Conservation (phyloP, 2,329 filamentous ascomycete genomes). For the Apiospora sp. region DNA sequence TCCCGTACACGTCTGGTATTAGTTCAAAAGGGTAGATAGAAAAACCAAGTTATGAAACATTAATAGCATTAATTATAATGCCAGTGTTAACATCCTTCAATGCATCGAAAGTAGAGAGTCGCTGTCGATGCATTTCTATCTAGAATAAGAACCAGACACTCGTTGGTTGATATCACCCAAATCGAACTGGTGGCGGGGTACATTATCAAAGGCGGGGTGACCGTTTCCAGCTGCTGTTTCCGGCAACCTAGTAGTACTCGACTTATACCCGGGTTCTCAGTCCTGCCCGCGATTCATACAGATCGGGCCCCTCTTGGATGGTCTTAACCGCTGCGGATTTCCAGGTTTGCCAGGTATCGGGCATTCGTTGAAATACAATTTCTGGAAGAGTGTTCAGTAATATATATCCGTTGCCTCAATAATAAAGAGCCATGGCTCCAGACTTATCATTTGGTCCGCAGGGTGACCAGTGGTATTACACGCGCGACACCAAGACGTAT, state of each 20-base stretch:
- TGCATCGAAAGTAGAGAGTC: background rate
- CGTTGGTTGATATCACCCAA: background rate
- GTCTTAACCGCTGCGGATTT: background rate
- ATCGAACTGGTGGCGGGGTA: background rate
- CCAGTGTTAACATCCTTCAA: background rate
- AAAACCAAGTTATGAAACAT: background rate
- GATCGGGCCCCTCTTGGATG: background rate
- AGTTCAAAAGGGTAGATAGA: no score
- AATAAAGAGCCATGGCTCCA: slow-evolving; percentile 29
- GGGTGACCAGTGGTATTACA: slow-evolving; percentile 43
- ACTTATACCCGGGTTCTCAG: background rate
- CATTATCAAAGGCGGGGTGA: background rate
- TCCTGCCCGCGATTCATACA: background rate
- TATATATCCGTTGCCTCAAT: slow-evolving; percentile 11
- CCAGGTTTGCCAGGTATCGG: background rate
- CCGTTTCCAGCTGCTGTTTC: background rate
- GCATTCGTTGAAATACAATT: background rate
- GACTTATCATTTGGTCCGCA: slow-evolving; percentile 40
- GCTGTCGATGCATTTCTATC: background rate
- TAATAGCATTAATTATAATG: background rate
- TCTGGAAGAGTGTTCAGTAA: background rate
- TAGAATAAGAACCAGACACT: background rate
- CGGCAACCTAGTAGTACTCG: background rate
- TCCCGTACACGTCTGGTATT: no score
- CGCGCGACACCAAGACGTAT: slow-evolving; percentile 38